Base-by-base conservation (phyloP, 768 basidiomycete species). In the Myochromella boudieri region DNA sequence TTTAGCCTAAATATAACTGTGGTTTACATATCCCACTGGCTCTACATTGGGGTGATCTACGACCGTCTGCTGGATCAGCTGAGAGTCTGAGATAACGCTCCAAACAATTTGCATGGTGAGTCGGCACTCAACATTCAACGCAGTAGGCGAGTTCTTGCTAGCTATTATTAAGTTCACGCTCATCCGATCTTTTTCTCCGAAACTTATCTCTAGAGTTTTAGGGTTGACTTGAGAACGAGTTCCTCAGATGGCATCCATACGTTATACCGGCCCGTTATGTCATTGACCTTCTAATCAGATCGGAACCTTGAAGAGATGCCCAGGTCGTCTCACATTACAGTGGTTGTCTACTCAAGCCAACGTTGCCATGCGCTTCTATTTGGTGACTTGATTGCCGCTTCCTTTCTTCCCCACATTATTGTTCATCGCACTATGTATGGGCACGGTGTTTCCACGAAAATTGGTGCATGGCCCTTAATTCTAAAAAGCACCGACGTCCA, bases 171-270 rank as follows among this genome's bases (percentile, higher is more conserved):
- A n/a, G n/a, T n/a, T n/a, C n/a, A n/a, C 39, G 14, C 28, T 45
- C 20, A 47, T 49, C 44, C 42, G 42, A 46, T 46, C 27, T 43
- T 37, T 29, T 51, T 42, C 36, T 50, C 45, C 49, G 53, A 44
- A 22, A 40, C 27, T 46, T 49, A 44, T 47, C 48, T 40, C 32
- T 45, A 31, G 29, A 50, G 39, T 45, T 51, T 44, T 42, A 48
- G 48, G 52, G 48, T 54, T 47, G 53, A 29, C 34, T 37, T 33
- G 37, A 27, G 42, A 31, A 24, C 31, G 11, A 6, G 25, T 31
- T 25, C 25, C 28, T 32, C 15, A 15, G 27, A 11, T 14, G 18
- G 22, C 15, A 21, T 18, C 37, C 18, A n/a, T n/a, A n/a, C n/a
- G n/a, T n/a, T n/a, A n/a, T n/a, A 22, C 44, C 44, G 49, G 44